phyloP scores from a whole-genome alignment of 495 filamentous ascomycete genomes.

The Rhizodiscina lignyota region DNA sequence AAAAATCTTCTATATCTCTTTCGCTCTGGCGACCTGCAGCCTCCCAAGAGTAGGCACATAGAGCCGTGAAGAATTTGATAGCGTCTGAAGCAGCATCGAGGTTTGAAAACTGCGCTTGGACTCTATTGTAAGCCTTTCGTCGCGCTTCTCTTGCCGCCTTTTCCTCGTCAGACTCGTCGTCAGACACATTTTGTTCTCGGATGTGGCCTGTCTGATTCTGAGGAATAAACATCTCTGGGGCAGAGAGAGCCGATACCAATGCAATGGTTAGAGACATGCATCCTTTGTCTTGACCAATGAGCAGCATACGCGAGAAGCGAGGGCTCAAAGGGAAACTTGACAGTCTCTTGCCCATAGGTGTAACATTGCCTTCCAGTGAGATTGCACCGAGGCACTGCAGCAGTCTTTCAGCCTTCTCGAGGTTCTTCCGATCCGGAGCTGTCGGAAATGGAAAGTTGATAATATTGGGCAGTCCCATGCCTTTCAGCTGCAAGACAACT shows the following conservation, averaged over 20 bases:
- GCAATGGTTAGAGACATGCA: slow-evolving; percentile 79
- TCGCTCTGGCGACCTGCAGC: no score
- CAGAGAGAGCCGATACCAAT: slow-evolving; percentile 74
- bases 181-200: slow-evolving; percentile 54
- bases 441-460: slow-evolving; percentile 97
- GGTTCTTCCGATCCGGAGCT: slow-evolving; percentile 60
- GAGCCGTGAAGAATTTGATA: slow-evolving; percentile 76
- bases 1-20: slow-evolving; percentile 56
- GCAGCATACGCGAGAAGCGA: slow-evolving; percentile 76
- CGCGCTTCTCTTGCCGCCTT: slow-evolving; percentile 49
- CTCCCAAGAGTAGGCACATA: slow-evolving; percentile 68
- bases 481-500: slow-evolving; percentile 87
- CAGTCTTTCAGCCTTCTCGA: slow-evolving; percentile 75
- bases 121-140: slow-evolving; percentile 52
- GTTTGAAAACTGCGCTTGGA: slow-evolving; percentile 63
- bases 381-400: slow-evolving; percentile 39
- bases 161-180: slow-evolving; percentile 34
- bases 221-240: slow-evolving; percentile 73
- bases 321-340: slow-evolving; percentile 80
- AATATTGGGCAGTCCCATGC: slow-evolving; percentile 82
- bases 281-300: slow-evolving; percentile 68
- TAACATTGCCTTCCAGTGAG: slow-evolving; percentile 52
- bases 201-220: slow-evolving; percentile 67
- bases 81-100: slow-evolving; percentile 71
- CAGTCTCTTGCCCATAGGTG: slow-evolving; percentile 59